Base-by-base conservation (phyloP, 495 filamentous ascomycete species). In the Cercophora scortea region DNA sequence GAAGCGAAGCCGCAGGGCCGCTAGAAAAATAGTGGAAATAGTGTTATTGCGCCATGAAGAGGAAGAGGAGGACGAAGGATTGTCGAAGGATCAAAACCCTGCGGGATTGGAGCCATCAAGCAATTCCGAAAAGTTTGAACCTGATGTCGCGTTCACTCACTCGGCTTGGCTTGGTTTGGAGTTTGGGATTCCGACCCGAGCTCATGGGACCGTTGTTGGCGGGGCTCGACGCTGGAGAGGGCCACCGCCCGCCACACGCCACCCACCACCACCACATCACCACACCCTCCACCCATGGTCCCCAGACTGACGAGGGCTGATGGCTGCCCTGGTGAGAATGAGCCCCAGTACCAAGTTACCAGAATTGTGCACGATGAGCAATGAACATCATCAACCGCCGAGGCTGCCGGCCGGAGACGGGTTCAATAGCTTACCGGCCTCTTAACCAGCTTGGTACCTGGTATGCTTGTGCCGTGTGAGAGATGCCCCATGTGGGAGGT, bases 201-300 rank as follows among this genome's bases (percentile, higher is more conserved):
- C 45, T 57, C 39, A 53, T 53, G 55, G 50, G 40, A 53, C 45
- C 43, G 50, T 45, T 36, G 55, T 43, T 34, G 49, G 48, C 25
- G 48, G 40, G 25, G 44, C 33, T 46, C 13, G 36, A 25, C 25
- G 2, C 25, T 25, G 45, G 32, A 44, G 17, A 40, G 38, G 38
- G 38, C 25, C 25, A 25, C 25, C 25, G 5, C 25, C 25, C 25
- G 25, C 25, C 25, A 25, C 25, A 2, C 25, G 5, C 25, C 25
- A 25, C 25, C 25, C 25, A 25, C 5, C 25, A 25, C 25, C 25
- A 25, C 5, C 25, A 25, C 25, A 25, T 25, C 25, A 25, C 25
- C 25, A 25, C 25, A 25, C 25, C n/a, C n/a, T n/a, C n/a, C 25
- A 25, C 2, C 25, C 25, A 2, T 2, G 25, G 25, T 25, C 25